Evolutionary conservation across 2,329 filamentous ascomycete genomes (phyloP), one percentile per base, ranked within the genome.

Genomic region (Microdochium trichocladiopsis): DNA sequence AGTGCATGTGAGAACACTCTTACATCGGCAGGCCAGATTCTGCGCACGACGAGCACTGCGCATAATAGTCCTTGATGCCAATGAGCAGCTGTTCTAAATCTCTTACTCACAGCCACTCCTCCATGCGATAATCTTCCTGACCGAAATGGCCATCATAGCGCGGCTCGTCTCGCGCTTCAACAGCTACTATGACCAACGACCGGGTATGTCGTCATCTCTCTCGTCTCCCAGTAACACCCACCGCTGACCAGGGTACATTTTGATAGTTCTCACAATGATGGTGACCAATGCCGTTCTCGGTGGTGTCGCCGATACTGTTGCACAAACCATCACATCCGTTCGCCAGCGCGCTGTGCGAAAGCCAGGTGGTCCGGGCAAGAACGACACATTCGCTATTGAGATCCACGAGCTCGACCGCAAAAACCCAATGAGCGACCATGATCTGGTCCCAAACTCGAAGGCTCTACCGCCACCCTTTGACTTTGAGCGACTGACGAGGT

Each of bases 221-320:
- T 23, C 25, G 21, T 22, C 25, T 18, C 41, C 21, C 11, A 24
- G 21, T n/a, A 18, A 10, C 37, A 12, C 21, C 9, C 2, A 31
- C 16, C 22, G 16, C 55, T 57, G 22, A 58, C 18, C 47, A n/a
- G 47, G 16, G 14, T 45, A n/a, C 33, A 2, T 25, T 41, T 36
- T 50, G 54, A 22, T 66, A 88, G 89, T 99, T 43, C 82, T 99
- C 63, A 99, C 94, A 56, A 99, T 95, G 72, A 99, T 99, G 93
- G 90, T 96, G 66, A 96, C 93, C 68, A 99, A 99, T 74, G 89
- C 94, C 60, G 87, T 97, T 52, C 84, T 99, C 54, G 91, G 90
- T 73, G 94, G 94, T 61, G 87, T 99, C 60, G 94, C 94, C 70
- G 94, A 99, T 71, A 97, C 94, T 31, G 90, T 95, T 48, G 94